phyloP scores from a whole-genome alignment of 2,329 filamentous ascomycete genomes.

The Fusarium neocosmosporiellum region DNA sequence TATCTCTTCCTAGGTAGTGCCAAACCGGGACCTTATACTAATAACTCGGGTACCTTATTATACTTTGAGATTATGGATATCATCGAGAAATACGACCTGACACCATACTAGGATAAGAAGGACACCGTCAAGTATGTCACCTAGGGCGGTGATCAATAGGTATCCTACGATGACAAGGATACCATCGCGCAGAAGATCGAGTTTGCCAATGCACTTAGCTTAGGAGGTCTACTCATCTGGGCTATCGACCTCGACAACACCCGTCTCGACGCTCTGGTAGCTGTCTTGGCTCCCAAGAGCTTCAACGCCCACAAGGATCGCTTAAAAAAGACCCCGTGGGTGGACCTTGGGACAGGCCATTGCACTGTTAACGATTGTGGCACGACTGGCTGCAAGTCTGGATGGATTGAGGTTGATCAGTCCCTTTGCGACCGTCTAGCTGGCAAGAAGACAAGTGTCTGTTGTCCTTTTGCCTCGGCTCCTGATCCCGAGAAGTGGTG shows the following conservation, averaged over 20 bases:
- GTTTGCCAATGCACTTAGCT: slow-evolving; percentile 46
- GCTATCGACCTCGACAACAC: slow-evolving; percentile 42
- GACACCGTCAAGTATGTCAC: slow-evolving; percentile 49
- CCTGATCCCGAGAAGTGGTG: slow-evolving; percentile 46
- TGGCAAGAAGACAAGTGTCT: slow-evolving; percentile 41
- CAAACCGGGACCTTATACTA: slow-evolving; percentile 33
- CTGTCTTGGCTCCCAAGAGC: slow-evolving; percentile 16
- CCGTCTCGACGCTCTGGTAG: slow-evolving; percentile 30
- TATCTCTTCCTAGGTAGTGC: slow-evolving; percentile 27
- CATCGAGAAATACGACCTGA: slow-evolving; percentile 36
- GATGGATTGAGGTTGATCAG: not conserved
- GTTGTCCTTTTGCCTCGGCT: slow-evolving; percentile 46
- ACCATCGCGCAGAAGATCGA: slow-evolving; percentile 28
- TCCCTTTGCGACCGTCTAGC: not conserved
- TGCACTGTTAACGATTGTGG: slow-evolving; percentile 3
- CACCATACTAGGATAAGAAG: slow-evolving; percentile 41
- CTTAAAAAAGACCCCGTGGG: not conserved
- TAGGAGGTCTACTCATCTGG: slow-evolving; percentile 50
- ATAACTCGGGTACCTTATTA: slow-evolving; percentile 39
- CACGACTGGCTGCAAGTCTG: slow-evolving; percentile 3
- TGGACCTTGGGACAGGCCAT: not conserved
- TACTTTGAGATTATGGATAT: slow-evolving; percentile 43
- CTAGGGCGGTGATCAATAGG: slow-evolving; percentile 54
- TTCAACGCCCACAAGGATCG: slow-evolving; percentile 15
- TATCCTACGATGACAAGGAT: slow-evolving; percentile 43